A percentile compares a stretch with the other conserved stretches of the same genome.
phyloP scores from a whole-genome alignment of 352 stramenopile genomes.

The Elongisporangium prolatum region DNA sequence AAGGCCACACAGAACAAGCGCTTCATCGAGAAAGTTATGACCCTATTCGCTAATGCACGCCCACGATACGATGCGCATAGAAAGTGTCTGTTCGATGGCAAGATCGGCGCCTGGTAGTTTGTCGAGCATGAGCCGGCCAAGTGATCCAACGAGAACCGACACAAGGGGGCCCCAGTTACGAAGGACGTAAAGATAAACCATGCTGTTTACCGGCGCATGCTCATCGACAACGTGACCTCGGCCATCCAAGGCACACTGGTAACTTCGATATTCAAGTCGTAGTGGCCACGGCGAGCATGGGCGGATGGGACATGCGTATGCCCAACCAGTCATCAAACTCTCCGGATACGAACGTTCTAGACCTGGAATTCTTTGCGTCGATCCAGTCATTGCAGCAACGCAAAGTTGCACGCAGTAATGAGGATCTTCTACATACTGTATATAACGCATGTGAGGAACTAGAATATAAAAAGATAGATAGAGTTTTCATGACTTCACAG shows the following conservation, averaged over 20 bases:
- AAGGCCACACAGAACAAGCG: too few relatives aligned
- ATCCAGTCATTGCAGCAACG: slow-evolving; percentile 15
- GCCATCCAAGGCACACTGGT: too few relatives aligned
- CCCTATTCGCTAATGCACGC: too few relatives aligned
- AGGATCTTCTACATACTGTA: too few relatives aligned
- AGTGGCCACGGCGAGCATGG: slow-evolving; percentile 8
- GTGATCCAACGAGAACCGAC: slow-evolving; percentile 11
- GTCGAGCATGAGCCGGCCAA: slow-evolving; percentile 5
- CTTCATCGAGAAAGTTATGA: too few relatives aligned
- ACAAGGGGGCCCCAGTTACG: not conserved
- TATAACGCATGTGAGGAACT: too few relatives aligned
- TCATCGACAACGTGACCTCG: slow-evolving; percentile 15
- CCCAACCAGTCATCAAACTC: slow-evolving; percentile 17
- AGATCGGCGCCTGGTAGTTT: slow-evolving; percentile 25
- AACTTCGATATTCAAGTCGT: too few relatives aligned
- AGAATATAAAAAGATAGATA: too few relatives aligned
- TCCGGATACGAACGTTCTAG: slow-evolving; percentile 20
- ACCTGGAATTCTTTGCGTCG: slow-evolving; percentile 19
- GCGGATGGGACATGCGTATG: slow-evolving; percentile 18
- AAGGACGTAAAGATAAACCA: slow-evolving; percentile 15
- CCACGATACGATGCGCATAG: not conserved
- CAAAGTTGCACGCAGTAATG: too few relatives aligned
- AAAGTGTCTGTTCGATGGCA: slow-evolving; percentile 14
- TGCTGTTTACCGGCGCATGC: slow-evolving; percentile 14
- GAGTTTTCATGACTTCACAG: too few relatives aligned